A percentile compares a stretch with the other conserved stretches of the same genome.
phyloP scores from a whole-genome alignment of 164 flowering plant genomes.

The Stephania yunnanensis region DNA sequence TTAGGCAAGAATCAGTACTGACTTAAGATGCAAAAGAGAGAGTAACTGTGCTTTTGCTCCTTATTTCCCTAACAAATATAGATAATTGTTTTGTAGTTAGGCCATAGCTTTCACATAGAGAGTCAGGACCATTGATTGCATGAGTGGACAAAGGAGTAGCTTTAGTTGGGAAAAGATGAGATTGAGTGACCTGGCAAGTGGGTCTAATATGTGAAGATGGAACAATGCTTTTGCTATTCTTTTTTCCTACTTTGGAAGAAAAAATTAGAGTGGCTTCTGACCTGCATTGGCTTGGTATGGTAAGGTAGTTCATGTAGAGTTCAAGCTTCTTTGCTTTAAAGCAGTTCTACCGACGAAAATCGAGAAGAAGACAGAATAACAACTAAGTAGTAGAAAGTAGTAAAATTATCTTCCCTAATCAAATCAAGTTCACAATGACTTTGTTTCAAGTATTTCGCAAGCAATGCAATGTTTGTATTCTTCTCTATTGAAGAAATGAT shows the following conservation, averaged over 20 bases:
- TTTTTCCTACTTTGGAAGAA: not conserved
- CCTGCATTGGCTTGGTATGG: not conserved
- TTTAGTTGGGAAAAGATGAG: not conserved
- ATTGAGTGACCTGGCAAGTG: not conserved
- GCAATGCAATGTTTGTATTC: not conserved
- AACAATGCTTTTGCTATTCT: not conserved
- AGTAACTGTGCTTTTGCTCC: not conserved
- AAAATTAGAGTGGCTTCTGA: not conserved
- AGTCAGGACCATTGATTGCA: not conserved
- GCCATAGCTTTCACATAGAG: not conserved
- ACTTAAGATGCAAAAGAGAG: not conserved
- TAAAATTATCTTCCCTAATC: not conserved
- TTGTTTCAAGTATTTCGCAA: not conserved
- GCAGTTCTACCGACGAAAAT: not conserved
- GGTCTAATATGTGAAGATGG: conserved; percentile 1
- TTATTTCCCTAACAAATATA: not conserved
- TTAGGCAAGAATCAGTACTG: not conserved
- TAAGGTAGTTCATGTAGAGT: not conserved
- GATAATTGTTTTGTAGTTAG: not conserved
- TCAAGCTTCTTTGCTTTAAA: not conserved
- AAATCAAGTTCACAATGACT: not conserved
- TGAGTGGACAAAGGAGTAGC: not conserved
- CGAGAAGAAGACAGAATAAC: not conserved
- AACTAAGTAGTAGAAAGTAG: not conserved
- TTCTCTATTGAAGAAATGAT: not conserved